These are phyloP conservation scores for Coniferiporia weirii DNA, from an alignment of 1,284 basidiomycete species.

Conservation along the genomic window DNA sequence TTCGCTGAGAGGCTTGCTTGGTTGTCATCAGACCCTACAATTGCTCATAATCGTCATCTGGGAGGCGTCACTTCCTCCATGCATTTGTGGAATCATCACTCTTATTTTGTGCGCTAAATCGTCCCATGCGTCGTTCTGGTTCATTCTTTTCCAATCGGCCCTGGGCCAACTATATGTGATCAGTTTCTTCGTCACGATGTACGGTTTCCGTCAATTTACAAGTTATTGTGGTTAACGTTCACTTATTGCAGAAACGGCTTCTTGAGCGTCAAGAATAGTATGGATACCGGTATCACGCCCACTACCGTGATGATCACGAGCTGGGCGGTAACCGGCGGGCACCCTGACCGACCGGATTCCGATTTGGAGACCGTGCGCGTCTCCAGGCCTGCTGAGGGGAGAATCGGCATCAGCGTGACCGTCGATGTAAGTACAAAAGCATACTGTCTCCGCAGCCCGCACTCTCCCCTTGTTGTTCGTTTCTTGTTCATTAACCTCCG, in stretches of 20 bases:
- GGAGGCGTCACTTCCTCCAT: slow-evolving; percentile 29
- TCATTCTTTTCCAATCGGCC: slow-evolving; percentile 27
- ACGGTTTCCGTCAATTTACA: slow-evolving; percentile 1
- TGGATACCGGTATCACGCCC: not conserved
- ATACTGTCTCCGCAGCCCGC: not conserved
- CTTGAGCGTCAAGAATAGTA: not conserved
- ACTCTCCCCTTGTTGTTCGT: not conserved
- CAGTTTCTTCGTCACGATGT: slow-evolving; percentile 29
- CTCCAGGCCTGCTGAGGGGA: not conserved
- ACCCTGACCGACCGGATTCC: not conserved
- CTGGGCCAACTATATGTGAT: slow-evolving; percentile 32
- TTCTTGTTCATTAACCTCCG: not conserved
- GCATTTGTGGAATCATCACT: slow-evolving; percentile 25
- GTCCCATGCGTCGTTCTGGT: slow-evolving; percentile 26
- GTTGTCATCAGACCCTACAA: slow-evolving; percentile 13
- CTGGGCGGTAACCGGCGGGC: not conserved
- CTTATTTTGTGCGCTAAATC: slow-evolving; percentile 22
- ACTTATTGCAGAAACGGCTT: slow-evolving; percentile 1
- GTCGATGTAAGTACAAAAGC: not conserved
- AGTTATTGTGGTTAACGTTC: not conserved
- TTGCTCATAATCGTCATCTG: slow-evolving; percentile 27
- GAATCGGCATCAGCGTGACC: not conserved
- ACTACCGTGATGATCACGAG: not conserved
- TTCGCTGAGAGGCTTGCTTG: not conserved
- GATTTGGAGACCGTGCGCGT: not conserved